Evolutionary conservation across 2,329 filamentous ascomycete genomes (phyloP), one percentile per base, ranked within the genome.

Genomic region (Fusarium gaditjirri): DNA sequence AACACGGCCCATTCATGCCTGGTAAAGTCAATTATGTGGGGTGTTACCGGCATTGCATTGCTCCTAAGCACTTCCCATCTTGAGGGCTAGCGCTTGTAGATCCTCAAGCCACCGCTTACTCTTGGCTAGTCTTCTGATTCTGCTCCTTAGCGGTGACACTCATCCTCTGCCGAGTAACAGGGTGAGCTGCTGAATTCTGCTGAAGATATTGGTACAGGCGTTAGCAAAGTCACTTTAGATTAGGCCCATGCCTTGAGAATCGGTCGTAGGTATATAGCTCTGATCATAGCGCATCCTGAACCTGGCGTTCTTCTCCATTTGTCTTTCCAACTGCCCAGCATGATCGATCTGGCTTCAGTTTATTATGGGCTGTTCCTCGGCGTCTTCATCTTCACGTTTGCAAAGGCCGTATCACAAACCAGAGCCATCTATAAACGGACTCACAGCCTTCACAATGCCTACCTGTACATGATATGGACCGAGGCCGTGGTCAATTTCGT

Each of bases 391-490:
- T 76, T 78, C 12, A 73, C 77, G 6, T 55, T 78, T 31, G 46
- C 67, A 29, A 77, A 78, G 27, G 71, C 72, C 6, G 38, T 72
- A 3, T 53, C 65, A 7, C 77, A 78, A 53, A 76, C 75, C 1
- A 58, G 66, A 14, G 64, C 66, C 2, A 78, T 78, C 19, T 73
- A 56, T 23, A 74, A 36, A 42, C 59, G 56, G 23, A 75, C 54
- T 11, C 69, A 58, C 55, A 72, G 29, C 47, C 57, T 70, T 42
- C 68, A 56, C 21, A 76, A 74, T 55, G 64, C 64, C 12, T 78
- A 78, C 35, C 47, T 78, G 3, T 78, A 74, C 33, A 75, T 78
- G 75, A 76, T 78, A 25, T 78, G 77, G 77, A 36, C 49, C 3
- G 77, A 78, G 61, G 58, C 68, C 2, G 11, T 70, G 13, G 76